A percentile compares a stretch with the other conserved stretches of the same genome.
These are phyloP conservation scores for Fusarium succisae DNA, from an alignment of 2,329 filamentous ascomycete genomes.

Conservation along the genomic window DNA sequence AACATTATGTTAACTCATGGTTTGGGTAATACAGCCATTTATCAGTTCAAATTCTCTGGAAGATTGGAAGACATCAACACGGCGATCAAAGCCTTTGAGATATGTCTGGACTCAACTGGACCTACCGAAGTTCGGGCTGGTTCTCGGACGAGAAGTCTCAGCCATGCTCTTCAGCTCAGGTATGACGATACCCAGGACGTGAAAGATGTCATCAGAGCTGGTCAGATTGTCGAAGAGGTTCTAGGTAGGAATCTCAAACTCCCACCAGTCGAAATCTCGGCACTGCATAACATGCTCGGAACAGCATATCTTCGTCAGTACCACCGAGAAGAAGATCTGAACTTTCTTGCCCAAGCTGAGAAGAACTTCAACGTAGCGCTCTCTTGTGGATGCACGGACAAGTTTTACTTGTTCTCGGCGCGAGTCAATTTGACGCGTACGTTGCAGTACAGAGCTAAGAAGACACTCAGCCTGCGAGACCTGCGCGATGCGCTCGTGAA, in stretches of 20 bases:
- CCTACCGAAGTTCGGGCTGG: background rate
- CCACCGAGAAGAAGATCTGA: background rate
- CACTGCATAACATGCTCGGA: background rate
- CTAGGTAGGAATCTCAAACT: background rate
- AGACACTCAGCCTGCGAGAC: background rate
- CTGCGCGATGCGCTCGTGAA: background rate
- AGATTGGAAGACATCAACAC: background rate
- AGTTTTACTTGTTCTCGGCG: background rate
- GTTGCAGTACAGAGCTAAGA: background rate
- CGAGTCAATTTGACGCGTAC: background rate
- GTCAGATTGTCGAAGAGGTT: background rate
- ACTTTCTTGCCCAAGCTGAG: background rate
- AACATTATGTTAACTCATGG: background rate
- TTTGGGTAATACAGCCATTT: background rate
- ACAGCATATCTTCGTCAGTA: background rate
- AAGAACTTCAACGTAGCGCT: background rate
- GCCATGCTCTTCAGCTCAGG: background rate
- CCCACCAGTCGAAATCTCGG: background rate
- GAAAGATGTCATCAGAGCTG: background rate
- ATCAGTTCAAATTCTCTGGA: background rate
- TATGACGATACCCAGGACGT: background rate
- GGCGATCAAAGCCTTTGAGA: background rate
- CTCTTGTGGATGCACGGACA: background rate
- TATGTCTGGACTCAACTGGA: background rate
- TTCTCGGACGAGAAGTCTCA: background rate